Evolutionary conservation across 352 stramenopile species (phyloP).

Genomic region (Pythium phragmiticola): DNA sequence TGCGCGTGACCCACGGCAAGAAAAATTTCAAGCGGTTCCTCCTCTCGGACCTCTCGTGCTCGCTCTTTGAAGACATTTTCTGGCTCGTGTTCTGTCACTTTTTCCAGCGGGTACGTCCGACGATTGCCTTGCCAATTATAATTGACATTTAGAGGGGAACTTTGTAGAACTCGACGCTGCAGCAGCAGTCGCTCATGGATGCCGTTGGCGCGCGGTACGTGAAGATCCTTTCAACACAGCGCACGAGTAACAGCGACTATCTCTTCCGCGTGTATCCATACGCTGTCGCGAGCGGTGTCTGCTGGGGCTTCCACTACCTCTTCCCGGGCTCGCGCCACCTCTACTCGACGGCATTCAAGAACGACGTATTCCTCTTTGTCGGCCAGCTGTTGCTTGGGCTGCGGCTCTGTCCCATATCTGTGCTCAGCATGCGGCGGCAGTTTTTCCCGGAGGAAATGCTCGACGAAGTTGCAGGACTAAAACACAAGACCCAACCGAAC

Average conservation of each 20-base stretch:
- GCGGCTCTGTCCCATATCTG: constrained; percentile 58
- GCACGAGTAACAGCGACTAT: constrained; percentile 71
- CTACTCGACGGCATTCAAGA: constrained; percentile 85
- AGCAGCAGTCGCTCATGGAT: constrained; percentile 71
- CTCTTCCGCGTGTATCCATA: constrained; percentile 90
- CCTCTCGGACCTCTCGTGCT: constrained; percentile 68
- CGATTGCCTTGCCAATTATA: neutral
- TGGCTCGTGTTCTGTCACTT: constrained; percentile 90
- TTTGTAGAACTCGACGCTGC: constrained; percentile 42
- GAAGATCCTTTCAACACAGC: constrained; percentile 71
- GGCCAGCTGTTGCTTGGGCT: constrained; percentile 70
- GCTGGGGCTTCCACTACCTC: constrained; percentile 86
- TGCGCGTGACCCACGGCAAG: constrained; percentile 67
- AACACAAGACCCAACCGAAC: constrained; percentile 30
- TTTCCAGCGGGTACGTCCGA: constrained; percentile 63
- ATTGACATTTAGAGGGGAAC: neutral
- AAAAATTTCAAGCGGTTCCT: constrained; percentile 86
- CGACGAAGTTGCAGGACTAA: constrained; percentile 41
- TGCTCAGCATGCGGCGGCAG: constrained; percentile 66
- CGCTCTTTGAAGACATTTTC: constrained; percentile 87
- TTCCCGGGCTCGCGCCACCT: constrained; percentile 86
- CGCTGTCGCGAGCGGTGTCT: constrained; percentile 71
- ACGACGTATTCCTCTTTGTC: constrained; percentile 71
- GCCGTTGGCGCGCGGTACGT: constrained; percentile 77
- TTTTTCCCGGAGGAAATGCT: constrained; percentile 78